These are phyloP conservation scores for Suhomyces vadensis DNA, from an alignment of 805 yeast species.

Conservation along the genomic window DNA sequence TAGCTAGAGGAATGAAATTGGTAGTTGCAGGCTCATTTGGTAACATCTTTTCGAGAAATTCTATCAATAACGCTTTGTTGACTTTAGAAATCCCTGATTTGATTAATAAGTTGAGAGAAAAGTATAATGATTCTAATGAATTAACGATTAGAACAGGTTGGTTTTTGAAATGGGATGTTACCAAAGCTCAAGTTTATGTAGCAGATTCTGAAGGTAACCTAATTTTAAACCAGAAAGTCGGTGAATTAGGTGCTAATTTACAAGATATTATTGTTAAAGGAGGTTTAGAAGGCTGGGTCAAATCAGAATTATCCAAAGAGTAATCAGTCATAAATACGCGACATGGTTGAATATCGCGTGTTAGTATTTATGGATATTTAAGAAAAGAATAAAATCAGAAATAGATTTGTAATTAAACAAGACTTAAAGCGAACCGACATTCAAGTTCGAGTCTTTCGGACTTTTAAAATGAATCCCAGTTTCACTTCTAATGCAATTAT, in stretches of 20 bases:
- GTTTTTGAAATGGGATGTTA: conserved; percentile 90
- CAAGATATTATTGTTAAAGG: conserved; percentile 97
- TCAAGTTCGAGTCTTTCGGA: too few species aligned
- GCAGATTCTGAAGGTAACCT: conserved; percentile 62
- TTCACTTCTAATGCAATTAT: not conserved
- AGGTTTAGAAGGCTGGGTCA: conserved; percentile 98
- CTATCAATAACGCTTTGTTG: conserved; percentile 92
- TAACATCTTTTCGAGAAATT: conserved; percentile 92
- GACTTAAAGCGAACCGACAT: too few species aligned
- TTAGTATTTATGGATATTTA: too few species aligned
- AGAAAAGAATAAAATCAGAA: too few species aligned
- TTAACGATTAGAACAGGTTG: conserved; percentile 94
- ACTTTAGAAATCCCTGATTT: conserved; percentile 92
- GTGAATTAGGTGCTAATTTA: conserved; percentile 91
- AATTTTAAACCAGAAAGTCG: conserved; percentile 82
- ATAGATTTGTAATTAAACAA: too few species aligned
- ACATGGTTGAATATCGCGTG: too few species aligned
- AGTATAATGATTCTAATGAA: conserved; percentile 59
- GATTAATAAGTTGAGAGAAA: conserved; percentile 71
- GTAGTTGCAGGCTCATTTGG: conserved; percentile 98
- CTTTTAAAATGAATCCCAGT: not conserved
- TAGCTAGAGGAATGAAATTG: conserved; percentile 89
- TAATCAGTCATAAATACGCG: too few species aligned
- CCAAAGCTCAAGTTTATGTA: conserved; percentile 77
- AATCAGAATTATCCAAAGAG: conserved; percentile 52